Percentiles rank a stretch among this genome's conserved stretches.
Evolutionary conservation across 305 asterid species (phyloP).

Genomic region (Galium porrigens): DNA sequence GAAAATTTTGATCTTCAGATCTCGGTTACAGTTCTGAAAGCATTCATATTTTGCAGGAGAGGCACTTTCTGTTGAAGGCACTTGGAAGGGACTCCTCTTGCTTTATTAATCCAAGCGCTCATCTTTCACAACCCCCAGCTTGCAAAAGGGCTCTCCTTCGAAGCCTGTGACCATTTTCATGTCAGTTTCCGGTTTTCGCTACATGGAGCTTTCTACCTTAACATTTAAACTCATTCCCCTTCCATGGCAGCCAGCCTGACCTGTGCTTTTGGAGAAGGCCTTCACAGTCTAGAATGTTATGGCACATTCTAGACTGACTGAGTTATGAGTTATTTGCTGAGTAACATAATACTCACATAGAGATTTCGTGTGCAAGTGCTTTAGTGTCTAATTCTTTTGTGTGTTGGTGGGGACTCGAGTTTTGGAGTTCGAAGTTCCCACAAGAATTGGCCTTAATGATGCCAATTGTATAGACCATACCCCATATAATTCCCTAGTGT

Average conservation of each 20-base stretch:
- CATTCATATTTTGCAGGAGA: constrained; percentile 56
- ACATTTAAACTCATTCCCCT: constrained; percentile 32
- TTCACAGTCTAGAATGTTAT: constrained; percentile 44
- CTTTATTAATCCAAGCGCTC: constrained; percentile 27
- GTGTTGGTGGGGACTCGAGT: constrained; percentile 45
- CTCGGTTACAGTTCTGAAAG: constrained; percentile 5
- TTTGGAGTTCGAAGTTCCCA: constrained; percentile 46
- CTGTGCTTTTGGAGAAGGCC: constrained; percentile 60
- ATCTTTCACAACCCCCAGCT: constrained; percentile 60
- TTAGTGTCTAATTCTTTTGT: constrained; percentile 52
- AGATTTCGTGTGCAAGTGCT: constrained; percentile 31
- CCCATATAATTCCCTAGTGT: constrained; percentile 37
- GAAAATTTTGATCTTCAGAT: not conserved
- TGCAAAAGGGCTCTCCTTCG: constrained; percentile 99
- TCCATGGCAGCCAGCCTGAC: constrained; percentile 60
- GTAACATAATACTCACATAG: constrained; percentile 38
- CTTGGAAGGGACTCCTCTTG: constrained; percentile 73
- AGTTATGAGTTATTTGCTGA: constrained; percentile 33
- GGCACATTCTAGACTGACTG: constrained; percentile 48
- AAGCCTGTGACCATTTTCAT: constrained; percentile 51
- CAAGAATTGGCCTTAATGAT: constrained; percentile 39
- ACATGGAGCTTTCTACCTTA: constrained; percentile 27
- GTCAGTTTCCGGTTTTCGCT: constrained; percentile 25
- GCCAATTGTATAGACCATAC: constrained; percentile 76
- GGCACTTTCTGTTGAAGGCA: constrained; percentile 78